Evolutionary conservation across 495 filamentous ascomycete genomes (phyloP).

Genomic region (Aspergillus diversus): DNA sequence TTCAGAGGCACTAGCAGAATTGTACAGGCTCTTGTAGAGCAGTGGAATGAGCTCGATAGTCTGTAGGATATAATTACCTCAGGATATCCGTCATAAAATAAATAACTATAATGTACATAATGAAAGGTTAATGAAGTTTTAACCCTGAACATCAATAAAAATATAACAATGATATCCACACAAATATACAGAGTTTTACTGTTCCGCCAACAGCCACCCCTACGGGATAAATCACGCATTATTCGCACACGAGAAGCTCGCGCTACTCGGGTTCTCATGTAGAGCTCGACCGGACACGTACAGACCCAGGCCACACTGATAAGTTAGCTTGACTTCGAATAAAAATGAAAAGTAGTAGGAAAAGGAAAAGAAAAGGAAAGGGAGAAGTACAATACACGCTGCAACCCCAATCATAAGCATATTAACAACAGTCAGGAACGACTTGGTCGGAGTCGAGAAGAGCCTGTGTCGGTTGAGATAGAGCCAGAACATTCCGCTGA

Average conservation of each 20-base stretch:
- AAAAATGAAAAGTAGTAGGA: no score
- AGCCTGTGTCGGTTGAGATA: slow-evolving; percentile 43
- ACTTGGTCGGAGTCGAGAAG: slow-evolving; percentile 40
- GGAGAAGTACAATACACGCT: slow-evolving; percentile 33
- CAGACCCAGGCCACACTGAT: slow-evolving; percentile 47
- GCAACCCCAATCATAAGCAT: slow-evolving; percentile 38
- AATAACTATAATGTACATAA: no score
- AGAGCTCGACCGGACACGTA: slow-evolving; percentile 49
- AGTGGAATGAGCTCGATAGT: no score
- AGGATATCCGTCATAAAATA: no score
- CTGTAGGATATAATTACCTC: no score
- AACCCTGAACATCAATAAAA: no score
- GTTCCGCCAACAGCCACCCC: no score
- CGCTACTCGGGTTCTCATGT: slow-evolving; percentile 39
- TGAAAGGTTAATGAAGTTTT: no score
- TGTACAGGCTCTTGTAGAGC: no score
- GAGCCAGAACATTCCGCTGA: slow-evolving; percentile 51
- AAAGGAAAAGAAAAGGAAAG: background rate
- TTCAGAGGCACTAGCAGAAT: no score
- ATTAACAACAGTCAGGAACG: slow-evolving; percentile 42
- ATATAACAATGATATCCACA: no score
- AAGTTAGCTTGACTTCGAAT: background rate
- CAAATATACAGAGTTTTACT: no score
- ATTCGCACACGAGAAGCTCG: slow-evolving; percentile 49
- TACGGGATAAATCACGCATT: slow-evolving; percentile 27